These are phyloP conservation scores for Cyclocybe cylindracea DNA, from an alignment of 768 basidiomycete genomes.

Conservation along the genomic window DNA sequence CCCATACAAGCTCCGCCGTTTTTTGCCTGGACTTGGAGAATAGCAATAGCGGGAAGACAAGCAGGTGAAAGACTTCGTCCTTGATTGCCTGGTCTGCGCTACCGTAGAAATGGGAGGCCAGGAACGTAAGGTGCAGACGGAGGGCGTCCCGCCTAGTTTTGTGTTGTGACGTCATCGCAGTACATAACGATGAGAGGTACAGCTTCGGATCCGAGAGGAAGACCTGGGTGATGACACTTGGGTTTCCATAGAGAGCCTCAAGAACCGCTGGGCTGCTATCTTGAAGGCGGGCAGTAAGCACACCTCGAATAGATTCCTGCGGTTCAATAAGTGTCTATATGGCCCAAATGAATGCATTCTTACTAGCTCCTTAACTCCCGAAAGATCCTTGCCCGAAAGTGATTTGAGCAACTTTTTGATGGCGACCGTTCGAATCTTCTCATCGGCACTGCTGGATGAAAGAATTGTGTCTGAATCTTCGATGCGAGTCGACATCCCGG, in stretches of 20 bases:
- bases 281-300: conserved; percentile 67
- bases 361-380: conserved; percentile 46
- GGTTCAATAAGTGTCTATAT: conserved; percentile 1
- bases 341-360: conserved; percentile 9
- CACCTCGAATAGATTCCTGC: conserved; percentile 60
- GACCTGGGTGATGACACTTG: conserved; percentile 45
- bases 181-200: conserved; percentile 48
- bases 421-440: conserved; percentile 57
- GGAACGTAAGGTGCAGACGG: conserved; percentile 57
- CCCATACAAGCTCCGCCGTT: conserved; percentile 72
- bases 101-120: conserved; percentile 46
- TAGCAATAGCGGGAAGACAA: conserved; percentile 75
- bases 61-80: conserved; percentile 44
- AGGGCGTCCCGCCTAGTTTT: conserved; percentile 55
- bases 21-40: conserved; percentile 73
- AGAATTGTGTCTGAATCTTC: conserved; percentile 44
- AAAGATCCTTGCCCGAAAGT: conserved; percentile 29
- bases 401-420: conserved; percentile 53
- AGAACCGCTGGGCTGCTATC: conserved; percentile 66
- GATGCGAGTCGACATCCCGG: conserved; percentile 11
- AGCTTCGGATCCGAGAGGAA: conserved; percentile 39
- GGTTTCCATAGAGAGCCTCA: conserved; percentile 62
- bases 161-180: conserved; percentile 33
- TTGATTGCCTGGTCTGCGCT: conserved; percentile 21
- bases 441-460: conserved; percentile 63